Conservation (phyloP, 805 yeast genomes). For the Kodamaea hsintzibuensis region DNA sequence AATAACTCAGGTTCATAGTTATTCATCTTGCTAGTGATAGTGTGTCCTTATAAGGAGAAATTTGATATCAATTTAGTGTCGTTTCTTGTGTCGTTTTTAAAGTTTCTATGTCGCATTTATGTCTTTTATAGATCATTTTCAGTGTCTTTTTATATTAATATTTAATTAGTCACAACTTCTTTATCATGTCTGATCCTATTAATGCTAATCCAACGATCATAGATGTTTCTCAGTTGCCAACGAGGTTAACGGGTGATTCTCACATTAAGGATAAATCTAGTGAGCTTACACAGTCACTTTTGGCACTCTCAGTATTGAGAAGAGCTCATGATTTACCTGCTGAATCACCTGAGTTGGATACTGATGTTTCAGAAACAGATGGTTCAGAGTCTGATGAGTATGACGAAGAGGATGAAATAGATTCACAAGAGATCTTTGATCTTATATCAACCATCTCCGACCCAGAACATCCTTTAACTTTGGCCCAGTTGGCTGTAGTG, state of each 20-base stretch:
- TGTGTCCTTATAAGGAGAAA: background rate
- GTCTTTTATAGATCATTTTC: background rate
- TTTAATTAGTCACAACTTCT: slow-evolving; percentile 8
- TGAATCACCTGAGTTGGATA: slow-evolving; percentile 27
- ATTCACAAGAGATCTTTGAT: slow-evolving; percentile 87
- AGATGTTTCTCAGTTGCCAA: slow-evolving; percentile 76
- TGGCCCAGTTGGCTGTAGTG: slow-evolving; percentile 94
- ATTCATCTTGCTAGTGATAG: slow-evolving; percentile 28
- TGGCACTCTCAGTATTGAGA: slow-evolving; percentile 33
- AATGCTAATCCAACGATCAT: slow-evolving; percentile 90
- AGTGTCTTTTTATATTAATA: background rate
- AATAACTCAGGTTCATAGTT: slow-evolving; percentile 26
- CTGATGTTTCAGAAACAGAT: slow-evolving; percentile 22
- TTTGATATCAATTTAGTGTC: background rate
- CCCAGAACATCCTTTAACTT: slow-evolving; percentile 95
- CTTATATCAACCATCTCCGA: slow-evolving; percentile 84
- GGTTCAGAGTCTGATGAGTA: slow-evolving; percentile 6
- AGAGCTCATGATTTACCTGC: slow-evolving; percentile 6
- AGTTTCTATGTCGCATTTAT: background rate
- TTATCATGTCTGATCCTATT: slow-evolving; percentile 71
- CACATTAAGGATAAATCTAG: slow-evolving; percentile 14
- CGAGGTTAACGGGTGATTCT: slow-evolving; percentile 41
- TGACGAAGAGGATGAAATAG: slow-evolving; percentile 61
- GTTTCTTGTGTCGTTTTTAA: background rate
- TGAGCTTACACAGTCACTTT: slow-evolving; percentile 27